Evolutionary conservation across 1,139 yeast genomes (phyloP).

Genomic region (Yueomyces sp.): DNA sequence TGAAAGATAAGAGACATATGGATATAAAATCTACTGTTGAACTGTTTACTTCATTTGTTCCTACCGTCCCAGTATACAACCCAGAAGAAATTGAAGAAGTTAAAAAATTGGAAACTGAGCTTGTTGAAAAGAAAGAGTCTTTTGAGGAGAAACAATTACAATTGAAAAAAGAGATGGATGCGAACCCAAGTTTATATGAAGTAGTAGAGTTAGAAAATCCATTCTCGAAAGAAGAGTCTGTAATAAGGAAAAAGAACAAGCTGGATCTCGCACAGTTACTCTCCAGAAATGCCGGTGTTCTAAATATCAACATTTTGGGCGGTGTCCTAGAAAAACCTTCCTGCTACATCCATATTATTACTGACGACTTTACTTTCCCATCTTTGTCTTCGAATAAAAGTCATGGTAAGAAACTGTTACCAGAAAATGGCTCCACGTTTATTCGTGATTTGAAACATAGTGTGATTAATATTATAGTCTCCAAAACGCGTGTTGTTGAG

Average conservation of each 20-base stretch:
- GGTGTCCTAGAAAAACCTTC: conserved; percentile 40
- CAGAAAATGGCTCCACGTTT: conserved; percentile 45
- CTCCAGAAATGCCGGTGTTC: conserved; percentile 47
- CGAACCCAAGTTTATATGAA: conserved; percentile 49
- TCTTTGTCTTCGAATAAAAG: conserved; percentile 40
- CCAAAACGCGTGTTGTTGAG: conserved; percentile 38
- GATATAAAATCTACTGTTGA: conserved; percentile 34
- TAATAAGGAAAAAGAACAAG: conserved; percentile 31
- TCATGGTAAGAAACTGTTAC: conserved; percentile 14
- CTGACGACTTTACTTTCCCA: conserved; percentile 55
- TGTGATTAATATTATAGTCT: conserved; percentile 39
- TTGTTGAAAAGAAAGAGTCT: conserved; percentile 26
- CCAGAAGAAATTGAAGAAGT: conserved; percentile 40
- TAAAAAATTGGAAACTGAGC: conserved; percentile 28
- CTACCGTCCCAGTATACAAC: conserved; percentile 50
- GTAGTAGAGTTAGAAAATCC: conserved; percentile 44
- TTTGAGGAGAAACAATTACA: conserved; percentile 32
- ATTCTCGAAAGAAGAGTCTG: conserved; percentile 25
- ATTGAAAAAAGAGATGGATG: conserved; percentile 37
- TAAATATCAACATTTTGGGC: conserved; percentile 38
- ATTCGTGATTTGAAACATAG: conserved; percentile 61
- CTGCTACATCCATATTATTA: conserved; percentile 41
- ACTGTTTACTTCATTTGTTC: conserved; percentile 53
- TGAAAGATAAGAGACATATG: conserved; percentile 32
- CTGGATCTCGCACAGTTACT: conserved; percentile 42